Evolutionary conservation across 768 basidiomycete genomes (phyloP).

Genomic region (Suillus subalutaceus): DNA sequence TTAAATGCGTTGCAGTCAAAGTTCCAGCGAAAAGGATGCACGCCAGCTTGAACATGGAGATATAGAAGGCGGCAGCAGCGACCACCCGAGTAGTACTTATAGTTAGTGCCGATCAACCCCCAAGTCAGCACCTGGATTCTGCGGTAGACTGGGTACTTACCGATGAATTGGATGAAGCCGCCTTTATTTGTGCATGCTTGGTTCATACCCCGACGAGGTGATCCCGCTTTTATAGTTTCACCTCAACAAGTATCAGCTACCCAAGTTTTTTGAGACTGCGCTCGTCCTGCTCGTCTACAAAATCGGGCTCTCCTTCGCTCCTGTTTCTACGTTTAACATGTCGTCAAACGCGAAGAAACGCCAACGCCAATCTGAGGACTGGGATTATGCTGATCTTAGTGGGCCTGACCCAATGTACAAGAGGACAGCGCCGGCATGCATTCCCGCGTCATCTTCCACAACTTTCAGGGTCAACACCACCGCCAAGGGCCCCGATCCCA

Average conservation of each 20-base stretch:
- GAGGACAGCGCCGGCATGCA: constrained; percentile 9
- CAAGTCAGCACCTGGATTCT: too few species aligned
- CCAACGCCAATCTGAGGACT: constrained; percentile 11
- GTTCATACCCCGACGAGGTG: background rate
- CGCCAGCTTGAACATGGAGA: background rate
- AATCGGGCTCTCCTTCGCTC: background rate
- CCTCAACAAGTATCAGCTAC: constrained; percentile 6
- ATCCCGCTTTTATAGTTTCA: constrained; percentile 6
- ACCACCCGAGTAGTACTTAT: background rate
- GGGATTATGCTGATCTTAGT: constrained; percentile 16
- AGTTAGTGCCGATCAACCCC: background rate
- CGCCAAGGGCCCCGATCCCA: constrained; percentile 2
- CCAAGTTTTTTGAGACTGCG: background rate
- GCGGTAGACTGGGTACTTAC: too few species aligned
- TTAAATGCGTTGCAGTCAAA: background rate
- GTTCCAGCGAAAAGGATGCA: background rate
- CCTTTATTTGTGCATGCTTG: constrained; percentile 9
- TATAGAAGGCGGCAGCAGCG: background rate
- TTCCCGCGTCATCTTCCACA: constrained; percentile 7
- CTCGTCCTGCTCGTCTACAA: background rate
- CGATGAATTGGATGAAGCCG: background rate
- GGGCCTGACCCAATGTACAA: constrained; percentile 15
- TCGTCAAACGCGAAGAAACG: constrained; percentile 10
- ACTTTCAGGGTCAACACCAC: constrained; percentile 9
- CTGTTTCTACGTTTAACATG: constrained; percentile 1